A percentile compares a stretch with the other conserved stretches of the same genome.
Evolutionary conservation across 1,284 basidiomycete genomes (phyloP).

Genomic region (Austroboletus niveus): DNA sequence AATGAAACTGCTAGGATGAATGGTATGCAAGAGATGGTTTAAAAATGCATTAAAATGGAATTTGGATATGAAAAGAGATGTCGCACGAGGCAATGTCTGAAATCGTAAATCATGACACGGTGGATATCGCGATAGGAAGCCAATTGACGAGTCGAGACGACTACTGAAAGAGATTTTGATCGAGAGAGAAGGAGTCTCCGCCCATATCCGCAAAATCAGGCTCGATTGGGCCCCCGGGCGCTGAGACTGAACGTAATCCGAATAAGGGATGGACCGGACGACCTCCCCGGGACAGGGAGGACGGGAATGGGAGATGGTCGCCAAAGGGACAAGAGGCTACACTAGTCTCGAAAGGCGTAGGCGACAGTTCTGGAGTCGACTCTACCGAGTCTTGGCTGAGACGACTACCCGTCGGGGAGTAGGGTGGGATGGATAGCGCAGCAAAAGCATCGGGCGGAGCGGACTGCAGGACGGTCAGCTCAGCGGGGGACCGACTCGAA

Average conservation of each 20-base stretch:
- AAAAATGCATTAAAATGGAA: conserved; percentile 31
- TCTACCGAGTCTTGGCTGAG: conserved; percentile 47
- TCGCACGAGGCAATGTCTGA: conserved; percentile 6
- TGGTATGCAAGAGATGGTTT: conserved; percentile 34
- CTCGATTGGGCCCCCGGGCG: conserved; percentile 14
- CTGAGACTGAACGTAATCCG: conserved; percentile 38
- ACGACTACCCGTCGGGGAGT: conserved; percentile 45
- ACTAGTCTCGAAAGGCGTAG: conserved; percentile 43
- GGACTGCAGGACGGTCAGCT: conserved; percentile 25
- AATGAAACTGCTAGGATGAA: conserved; percentile 26
- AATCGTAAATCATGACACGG: not conserved
- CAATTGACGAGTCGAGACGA: not conserved
- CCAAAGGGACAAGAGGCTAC: conserved; percentile 30
- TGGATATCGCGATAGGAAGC: conserved; percentile 8
- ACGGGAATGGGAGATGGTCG: conserved; percentile 21
- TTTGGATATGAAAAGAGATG: conserved; percentile 12
- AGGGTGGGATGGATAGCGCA: conserved; percentile 50
- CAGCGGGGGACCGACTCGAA: conserved; percentile 16
- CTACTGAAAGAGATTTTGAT: conserved; percentile 47
- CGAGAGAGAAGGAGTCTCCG: conserved; percentile 45
- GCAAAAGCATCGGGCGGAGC: conserved; percentile 46
- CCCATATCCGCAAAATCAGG: conserved; percentile 49
- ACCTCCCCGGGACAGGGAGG: conserved; percentile 19
- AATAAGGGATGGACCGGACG: conserved; percentile 20
- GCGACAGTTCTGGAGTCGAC: conserved; percentile 51